Percentiles rank a stretch among this genome's conserved stretches.
These are phyloP conservation scores for Mycena leptocephala DNA, from an alignment of 768 basidiomycete species.

Conservation along the genomic window DNA sequence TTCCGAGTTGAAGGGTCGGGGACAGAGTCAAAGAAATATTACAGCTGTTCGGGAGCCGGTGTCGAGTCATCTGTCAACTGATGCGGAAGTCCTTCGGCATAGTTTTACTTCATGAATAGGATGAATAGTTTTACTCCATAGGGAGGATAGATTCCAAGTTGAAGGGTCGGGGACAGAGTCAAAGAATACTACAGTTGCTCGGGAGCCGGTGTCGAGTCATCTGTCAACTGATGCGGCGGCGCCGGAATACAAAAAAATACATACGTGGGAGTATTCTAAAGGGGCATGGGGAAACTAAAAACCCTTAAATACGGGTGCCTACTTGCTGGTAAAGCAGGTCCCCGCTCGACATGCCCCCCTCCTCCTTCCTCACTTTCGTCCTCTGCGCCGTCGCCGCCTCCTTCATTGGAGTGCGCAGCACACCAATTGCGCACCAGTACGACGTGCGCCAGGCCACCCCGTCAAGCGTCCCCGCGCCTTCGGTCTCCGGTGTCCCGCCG, in stretches of 20 bases:
- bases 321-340: background rate
- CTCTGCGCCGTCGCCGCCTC: background rate
- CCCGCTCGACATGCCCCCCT: background rate
- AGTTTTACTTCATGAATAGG: no score
- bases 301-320: background rate
- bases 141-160: no score
- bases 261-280: background rate
- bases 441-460: background rate
- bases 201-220: no score
- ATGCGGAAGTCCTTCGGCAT: no score
- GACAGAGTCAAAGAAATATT: background rate
- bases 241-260: constrained; percentile 1
- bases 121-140: no score
- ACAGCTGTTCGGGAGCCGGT: constrained; percentile 1
- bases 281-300: background rate
- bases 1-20: background rate
- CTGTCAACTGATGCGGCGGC: background rate
- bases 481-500: background rate
- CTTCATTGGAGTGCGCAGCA: constrained; percentile 4
- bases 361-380: constrained; percentile 1
- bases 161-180: no score
- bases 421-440: constrained; percentile 6
- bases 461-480: background rate
- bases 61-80: no score
- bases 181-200: no score